These are phyloP conservation scores for Pythium plurisporium DNA, from an alignment of 352 stramenopile genomes.

Conservation along the genomic window DNA sequence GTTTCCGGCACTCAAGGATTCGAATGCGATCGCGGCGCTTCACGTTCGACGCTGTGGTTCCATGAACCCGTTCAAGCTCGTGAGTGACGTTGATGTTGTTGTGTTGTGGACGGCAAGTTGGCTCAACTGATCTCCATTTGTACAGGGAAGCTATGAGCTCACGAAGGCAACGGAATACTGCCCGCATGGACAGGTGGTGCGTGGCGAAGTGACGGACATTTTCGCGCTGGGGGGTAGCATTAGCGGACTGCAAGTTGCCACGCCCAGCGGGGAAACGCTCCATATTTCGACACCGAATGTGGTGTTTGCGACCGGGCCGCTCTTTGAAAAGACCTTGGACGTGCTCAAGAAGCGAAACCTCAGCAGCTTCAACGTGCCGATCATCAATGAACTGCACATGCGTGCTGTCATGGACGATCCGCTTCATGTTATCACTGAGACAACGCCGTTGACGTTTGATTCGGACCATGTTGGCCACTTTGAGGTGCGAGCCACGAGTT, in stretches of 20 bases:
- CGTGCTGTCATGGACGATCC: constrained; percentile 66
- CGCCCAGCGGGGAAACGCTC: constrained; percentile 44
- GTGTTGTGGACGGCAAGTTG: not conserved
- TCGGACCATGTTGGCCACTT: constrained; percentile 63
- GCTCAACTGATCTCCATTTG: not conserved
- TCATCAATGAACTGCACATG: constrained; percentile 74
- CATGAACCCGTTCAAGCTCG: constrained; percentile 64
- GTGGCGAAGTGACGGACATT: constrained; percentile 62
- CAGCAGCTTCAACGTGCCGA: constrained; percentile 50
- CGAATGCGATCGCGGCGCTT: constrained; percentile 47
- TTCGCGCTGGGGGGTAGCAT: constrained; percentile 41
- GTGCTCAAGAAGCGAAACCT: constrained; percentile 50
- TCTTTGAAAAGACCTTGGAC: constrained; percentile 60
- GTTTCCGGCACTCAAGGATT: constrained; percentile 61
- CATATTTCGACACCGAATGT: constrained; percentile 59
- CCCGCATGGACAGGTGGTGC: constrained; percentile 46
- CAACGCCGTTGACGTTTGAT: constrained; percentile 69
- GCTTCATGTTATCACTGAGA: constrained; percentile 40
- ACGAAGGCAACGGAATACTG: constrained; percentile 62
- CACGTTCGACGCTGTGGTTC: constrained; percentile 72
- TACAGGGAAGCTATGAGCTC: constrained; percentile 51
- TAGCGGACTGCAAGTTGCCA: constrained; percentile 49
- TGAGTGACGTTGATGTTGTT: constrained; percentile 8
- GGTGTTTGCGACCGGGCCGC: constrained; percentile 64
- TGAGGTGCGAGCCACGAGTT: constrained; percentile 31